A percentile compares a stretch with the other conserved stretches of the same genome.
These are phyloP conservation scores for Cicer chorassanicum DNA, from an alignment of 306 rosid species.

Conservation along the genomic window DNA sequence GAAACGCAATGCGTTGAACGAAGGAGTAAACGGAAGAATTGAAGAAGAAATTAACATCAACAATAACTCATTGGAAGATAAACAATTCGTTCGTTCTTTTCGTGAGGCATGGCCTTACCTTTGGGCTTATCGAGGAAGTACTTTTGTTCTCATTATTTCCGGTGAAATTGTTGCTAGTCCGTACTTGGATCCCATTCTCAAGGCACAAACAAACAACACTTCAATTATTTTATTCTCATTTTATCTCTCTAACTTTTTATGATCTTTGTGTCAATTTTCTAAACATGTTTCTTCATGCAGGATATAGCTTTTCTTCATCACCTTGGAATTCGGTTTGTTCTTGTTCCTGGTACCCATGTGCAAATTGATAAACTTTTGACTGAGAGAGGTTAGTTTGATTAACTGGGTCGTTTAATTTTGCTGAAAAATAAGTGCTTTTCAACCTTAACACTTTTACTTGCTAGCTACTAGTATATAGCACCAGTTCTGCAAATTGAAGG, in stretches of 20 bases:
- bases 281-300: slow-evolving; percentile 54
- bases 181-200: slow-evolving; percentile 74
- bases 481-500: too few relatives aligned
- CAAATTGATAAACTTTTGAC: slow-evolving; percentile 80
- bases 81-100: slow-evolving; percentile 85
- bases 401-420: slow-evolving; percentile 28
- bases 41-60: slow-evolving; percentile 55
- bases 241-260: too few relatives aligned
- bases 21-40: slow-evolving; percentile 43
- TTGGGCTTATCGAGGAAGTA: slow-evolving; percentile 83
- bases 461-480: background rate
- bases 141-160: slow-evolving; percentile 84
- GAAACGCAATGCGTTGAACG: slow-evolving; percentile 42
- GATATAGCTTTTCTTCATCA: slow-evolving; percentile 98
- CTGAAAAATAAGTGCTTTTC: background rate
- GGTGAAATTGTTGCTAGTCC: slow-evolving; percentile 78
- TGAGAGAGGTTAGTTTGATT: slow-evolving; percentile 70
- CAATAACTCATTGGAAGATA: slow-evolving; percentile 62
- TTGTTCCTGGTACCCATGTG: slow-evolving; percentile 91
- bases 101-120: slow-evolving; percentile 97
- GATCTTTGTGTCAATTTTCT: too few relatives aligned
- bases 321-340: slow-evolving; percentile 85
- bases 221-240: background rate
- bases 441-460: background rate
- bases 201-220: slow-evolving; percentile 56